phyloP scores from a whole-genome alignment of 2,329 filamentous ascomycete species.

The Massarina eburnea region DNA sequence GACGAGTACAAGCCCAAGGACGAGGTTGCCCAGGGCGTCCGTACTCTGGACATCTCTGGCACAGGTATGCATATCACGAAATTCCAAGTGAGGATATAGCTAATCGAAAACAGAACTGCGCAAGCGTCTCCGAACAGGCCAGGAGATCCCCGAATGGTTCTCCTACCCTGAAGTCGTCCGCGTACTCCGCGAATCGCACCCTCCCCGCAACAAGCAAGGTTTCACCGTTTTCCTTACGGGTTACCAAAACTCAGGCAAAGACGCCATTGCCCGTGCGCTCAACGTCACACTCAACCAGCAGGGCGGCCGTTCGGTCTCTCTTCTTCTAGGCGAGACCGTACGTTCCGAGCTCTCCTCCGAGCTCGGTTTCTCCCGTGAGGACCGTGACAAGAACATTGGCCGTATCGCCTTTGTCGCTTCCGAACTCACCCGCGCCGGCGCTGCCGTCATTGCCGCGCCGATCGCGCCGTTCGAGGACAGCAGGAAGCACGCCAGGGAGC shows the following conservation, averaged over 20 bases:
- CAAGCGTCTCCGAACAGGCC: conserved; percentile 83
- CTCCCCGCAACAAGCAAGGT: conserved; percentile 84
- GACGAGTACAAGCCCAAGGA: conserved; percentile 96
- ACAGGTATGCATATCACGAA: conserved; percentile 44
- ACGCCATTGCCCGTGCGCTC: conserved; percentile 90
- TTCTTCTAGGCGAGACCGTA: conserved; percentile 94
- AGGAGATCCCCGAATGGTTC: conserved; percentile 98
- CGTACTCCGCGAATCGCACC: conserved; percentile 95
- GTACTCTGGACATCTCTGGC: conserved; percentile 65
- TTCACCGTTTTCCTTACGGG: conserved; percentile 99
- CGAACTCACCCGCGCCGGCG: conserved; percentile 88
- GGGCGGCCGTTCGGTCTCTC: conserved; percentile 88
- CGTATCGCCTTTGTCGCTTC: conserved; percentile 96
- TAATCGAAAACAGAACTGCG: too few species aligned
- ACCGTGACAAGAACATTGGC: conserved; percentile 91
- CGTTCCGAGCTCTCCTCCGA: conserved; percentile 90
- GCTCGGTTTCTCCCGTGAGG: conserved; percentile 90
- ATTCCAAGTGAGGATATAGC: conserved; percentile 49
- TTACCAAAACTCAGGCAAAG: conserved; percentile 95
- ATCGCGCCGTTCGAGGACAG: conserved; percentile 90
- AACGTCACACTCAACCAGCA: conserved; percentile 98
- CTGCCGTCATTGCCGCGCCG: conserved; percentile 92
- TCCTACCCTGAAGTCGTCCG: conserved; percentile 98
- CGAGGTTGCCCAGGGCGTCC: conserved; percentile 78
- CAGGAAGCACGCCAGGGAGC: conserved; percentile 75